phyloP scores from a whole-genome alignment of 108 stramenopile species.

The Aurantiochytrium sp. region DNA sequence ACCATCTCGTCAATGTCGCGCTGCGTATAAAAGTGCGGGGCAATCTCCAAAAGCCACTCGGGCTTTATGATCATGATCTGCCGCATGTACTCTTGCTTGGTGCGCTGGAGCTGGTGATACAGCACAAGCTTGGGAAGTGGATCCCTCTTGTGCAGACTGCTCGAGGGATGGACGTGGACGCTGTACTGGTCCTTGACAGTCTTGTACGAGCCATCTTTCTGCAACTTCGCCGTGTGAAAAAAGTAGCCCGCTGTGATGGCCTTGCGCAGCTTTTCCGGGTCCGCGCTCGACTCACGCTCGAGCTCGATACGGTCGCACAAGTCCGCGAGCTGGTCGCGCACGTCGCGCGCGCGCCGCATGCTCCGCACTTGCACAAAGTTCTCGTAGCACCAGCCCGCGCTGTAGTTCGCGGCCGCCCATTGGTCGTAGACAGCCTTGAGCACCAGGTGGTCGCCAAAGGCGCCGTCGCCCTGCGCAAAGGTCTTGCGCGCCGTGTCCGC shows the following conservation, averaged over 20 bases:
- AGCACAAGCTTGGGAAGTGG: constrained; percentile 84
- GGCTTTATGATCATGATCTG: constrained; percentile 88
- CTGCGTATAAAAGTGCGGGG: constrained; percentile 92
- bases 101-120: constrained; percentile 94
- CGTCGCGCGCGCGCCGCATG: constrained; percentile 88
- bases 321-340: constrained; percentile 93
- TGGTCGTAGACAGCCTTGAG: constrained; percentile 82
- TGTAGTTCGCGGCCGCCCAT: constrained; percentile 88
- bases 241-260: constrained; percentile 95
- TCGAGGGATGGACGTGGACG: constrained; percentile 92
- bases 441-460: constrained; percentile 90
- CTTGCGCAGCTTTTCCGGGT: constrained; percentile 75
- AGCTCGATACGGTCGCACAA: constrained; percentile 97
- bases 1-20: constrained; percentile 65
- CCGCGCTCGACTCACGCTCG: constrained; percentile 67
- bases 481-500: constrained; percentile 93
- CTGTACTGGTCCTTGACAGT: constrained; percentile 90
- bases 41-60: constrained; percentile 90
- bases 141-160: constrained; percentile 82
- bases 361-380: constrained; percentile 91
- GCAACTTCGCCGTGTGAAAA: constrained; percentile 86
- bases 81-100: constrained; percentile 96
- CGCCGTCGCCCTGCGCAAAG: constrained; percentile 80
- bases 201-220: constrained; percentile 83
- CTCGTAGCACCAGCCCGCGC: constrained; percentile 95